A percentile compares a stretch with the other conserved stretches of the same genome.
These are phyloP conservation scores for Gypsophila paniculata DNA, from an alignment of 179 eudicot genomes.

Conservation along the genomic window DNA sequence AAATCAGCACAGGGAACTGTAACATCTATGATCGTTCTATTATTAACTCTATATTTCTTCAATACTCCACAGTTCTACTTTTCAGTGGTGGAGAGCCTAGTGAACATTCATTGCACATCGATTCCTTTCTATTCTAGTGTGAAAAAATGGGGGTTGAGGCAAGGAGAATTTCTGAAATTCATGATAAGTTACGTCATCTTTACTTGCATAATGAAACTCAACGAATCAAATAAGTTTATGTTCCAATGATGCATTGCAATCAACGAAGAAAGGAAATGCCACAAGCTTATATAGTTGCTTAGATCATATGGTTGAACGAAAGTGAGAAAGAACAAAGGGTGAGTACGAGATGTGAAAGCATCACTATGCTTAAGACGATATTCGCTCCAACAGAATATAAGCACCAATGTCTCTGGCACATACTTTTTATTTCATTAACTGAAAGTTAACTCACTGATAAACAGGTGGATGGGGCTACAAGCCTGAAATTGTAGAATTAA, in stretches of 20 bases:
- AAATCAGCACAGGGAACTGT: neutral
- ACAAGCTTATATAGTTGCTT: neutral
- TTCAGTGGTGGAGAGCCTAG: neutral
- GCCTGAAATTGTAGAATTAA: neutral
- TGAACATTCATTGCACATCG: no score
- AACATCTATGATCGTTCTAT: neutral
- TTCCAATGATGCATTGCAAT: neutral
- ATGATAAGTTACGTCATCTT: neutral
- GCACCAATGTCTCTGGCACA: neutral
- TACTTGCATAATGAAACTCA: neutral
- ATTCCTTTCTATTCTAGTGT: no score
- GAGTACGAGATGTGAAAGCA: neutral
- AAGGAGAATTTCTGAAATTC: neutral
- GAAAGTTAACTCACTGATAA: neutral
- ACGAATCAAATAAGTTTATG: neutral
- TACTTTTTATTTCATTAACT: neutral
- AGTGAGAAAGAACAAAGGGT: neutral
- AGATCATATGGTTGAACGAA: neutral
- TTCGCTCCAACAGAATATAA: neutral
- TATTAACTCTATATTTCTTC: neutral
- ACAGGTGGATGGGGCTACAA: conserved; percentile 1
- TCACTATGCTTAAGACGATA: neutral
- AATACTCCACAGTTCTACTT: conserved; percentile 5
- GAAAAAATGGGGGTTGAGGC: neutral
- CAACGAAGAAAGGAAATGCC: neutral